phyloP scores from a whole-genome alignment of 2,329 filamentous ascomycete genomes.

The Sordariomycetes sp. region DNA sequence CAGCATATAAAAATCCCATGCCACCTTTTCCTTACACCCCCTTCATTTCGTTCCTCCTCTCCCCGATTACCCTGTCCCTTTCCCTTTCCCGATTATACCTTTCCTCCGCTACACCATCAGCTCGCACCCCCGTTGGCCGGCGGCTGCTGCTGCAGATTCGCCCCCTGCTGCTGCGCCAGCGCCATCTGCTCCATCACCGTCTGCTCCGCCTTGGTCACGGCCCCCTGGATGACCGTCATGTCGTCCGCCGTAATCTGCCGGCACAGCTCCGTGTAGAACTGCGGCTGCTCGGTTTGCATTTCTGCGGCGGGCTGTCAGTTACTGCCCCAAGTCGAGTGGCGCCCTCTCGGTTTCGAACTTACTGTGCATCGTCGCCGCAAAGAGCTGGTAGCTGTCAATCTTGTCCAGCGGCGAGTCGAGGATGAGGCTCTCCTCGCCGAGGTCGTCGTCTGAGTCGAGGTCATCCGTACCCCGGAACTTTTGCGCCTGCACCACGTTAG shows the following conservation, averaged over 20 bases:
- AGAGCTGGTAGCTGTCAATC: conserved; percentile 85
- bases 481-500: conserved; percentile 47
- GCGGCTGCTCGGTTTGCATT: conserved; percentile 83
- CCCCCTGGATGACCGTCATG: conserved; percentile 67
- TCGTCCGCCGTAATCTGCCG: conserved; percentile 71
- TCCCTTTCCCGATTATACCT: not conserved
- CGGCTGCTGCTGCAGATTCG: conserved; percentile 7
- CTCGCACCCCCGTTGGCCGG: conserved; percentile 2
- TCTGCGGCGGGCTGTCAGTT: conserved; percentile 34
- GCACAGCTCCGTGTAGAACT: conserved; percentile 74
- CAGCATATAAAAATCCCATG: not conserved
- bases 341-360: conserved; percentile 26
- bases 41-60: not conserved
- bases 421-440: conserved; percentile 84
- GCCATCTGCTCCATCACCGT: conserved; percentile 23
- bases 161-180: conserved; percentile 12
- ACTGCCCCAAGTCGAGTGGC: not conserved
- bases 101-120: not conserved
- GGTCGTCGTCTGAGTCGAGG: conserved; percentile 71
- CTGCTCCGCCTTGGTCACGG: conserved; percentile 53
- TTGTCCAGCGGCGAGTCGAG: conserved; percentile 93
- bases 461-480: conserved; percentile 64
- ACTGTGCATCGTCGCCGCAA: conserved; percentile 76
- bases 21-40: not conserved
- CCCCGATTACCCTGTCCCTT: not conserved